Percentiles rank a stretch among this genome's conserved stretches.
Evolutionary conservation across 129 eudicot genomes (phyloP).

Genomic region (Lonicera japonica): DNA sequence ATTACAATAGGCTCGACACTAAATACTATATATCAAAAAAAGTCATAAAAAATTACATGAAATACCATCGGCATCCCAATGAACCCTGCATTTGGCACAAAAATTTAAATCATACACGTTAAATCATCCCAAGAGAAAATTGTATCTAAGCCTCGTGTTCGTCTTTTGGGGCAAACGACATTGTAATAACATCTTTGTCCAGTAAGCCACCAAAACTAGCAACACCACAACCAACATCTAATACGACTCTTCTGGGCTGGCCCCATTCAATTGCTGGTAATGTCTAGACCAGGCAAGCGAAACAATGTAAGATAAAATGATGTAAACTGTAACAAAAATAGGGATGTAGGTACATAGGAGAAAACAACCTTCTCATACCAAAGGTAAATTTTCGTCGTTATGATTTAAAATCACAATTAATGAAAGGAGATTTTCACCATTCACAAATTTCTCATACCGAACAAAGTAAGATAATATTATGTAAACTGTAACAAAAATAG

Average conservation of each 20-base stretch:
- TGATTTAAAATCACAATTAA: too few species aligned
- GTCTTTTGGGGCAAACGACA: constrained; percentile 98
- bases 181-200: constrained; percentile 82
- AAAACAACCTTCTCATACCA: constrained; percentile 67
- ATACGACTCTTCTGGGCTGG: too few species aligned
- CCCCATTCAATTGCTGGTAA: too few species aligned
- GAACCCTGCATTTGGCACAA: constrained; percentile 99
- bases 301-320: too few species aligned
- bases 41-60: background rate
- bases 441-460: constrained; percentile 23
- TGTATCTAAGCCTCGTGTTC: too few species aligned
- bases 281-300: too few species aligned
- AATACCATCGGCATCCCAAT: constrained; percentile 92
- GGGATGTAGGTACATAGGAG: too few species aligned
- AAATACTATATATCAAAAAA: too few species aligned
- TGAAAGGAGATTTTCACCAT: constrained; percentile 93
- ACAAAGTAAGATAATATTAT: constrained; percentile 5
- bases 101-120: constrained; percentile 80
- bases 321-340: too few species aligned
- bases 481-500: background rate
- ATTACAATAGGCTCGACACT: constrained; percentile 6
- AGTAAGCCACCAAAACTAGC: constrained; percentile 99
- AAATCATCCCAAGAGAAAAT: constrained; percentile 91
- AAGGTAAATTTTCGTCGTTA: background rate
- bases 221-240: constrained; percentile 99